These are phyloP conservation scores for Coprinellus aureogranulatus DNA, from an alignment of 768 basidiomycete species.

Conservation along the genomic window DNA sequence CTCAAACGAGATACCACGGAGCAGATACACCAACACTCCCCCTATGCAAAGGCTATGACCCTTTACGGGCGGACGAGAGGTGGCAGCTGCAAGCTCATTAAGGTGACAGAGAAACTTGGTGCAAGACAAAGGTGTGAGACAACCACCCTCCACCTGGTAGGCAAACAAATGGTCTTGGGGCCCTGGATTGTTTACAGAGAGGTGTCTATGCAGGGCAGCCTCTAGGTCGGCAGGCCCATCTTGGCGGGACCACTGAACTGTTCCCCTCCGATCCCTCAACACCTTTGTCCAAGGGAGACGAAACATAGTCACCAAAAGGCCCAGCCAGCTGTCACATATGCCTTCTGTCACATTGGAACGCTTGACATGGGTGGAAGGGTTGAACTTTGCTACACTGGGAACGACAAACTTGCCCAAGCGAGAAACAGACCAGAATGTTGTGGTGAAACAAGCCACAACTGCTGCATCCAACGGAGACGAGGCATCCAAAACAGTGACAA, in stretches of 20 bases:
- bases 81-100: slow-evolving; percentile 5
- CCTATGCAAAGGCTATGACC: slow-evolving; percentile 26
- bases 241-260: slow-evolving; percentile 15
- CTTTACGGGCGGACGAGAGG: slow-evolving; percentile 10
- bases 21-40: slow-evolving; percentile 32
- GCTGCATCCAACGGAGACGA: slow-evolving; percentile 20
- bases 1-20: slow-evolving; percentile 31
- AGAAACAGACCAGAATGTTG: slow-evolving; percentile 18
- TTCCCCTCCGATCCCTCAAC: background rate
- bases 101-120: slow-evolving; percentile 18
- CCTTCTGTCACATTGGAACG: slow-evolving; percentile 13
- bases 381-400: slow-evolving; percentile 13
- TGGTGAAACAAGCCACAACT: slow-evolving; percentile 24
- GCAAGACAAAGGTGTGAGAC: slow-evolving; percentile 22
- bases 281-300: slow-evolving; percentile 2
- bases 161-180: slow-evolving; percentile 12
- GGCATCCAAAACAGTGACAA: slow-evolving; percentile 13
- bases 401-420: slow-evolving; percentile 24
- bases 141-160: background rate
- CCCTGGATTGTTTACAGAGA: slow-evolving; percentile 20
- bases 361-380: slow-evolving; percentile 11
- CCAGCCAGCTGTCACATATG: background rate
- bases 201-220: slow-evolving; percentile 19
- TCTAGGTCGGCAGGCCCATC: slow-evolving; percentile 14
- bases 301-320: slow-evolving; percentile 1